Evolutionary conservation across 495 filamentous ascomycete genomes (phyloP).

Genomic region (Xylaria intraflava): DNA sequence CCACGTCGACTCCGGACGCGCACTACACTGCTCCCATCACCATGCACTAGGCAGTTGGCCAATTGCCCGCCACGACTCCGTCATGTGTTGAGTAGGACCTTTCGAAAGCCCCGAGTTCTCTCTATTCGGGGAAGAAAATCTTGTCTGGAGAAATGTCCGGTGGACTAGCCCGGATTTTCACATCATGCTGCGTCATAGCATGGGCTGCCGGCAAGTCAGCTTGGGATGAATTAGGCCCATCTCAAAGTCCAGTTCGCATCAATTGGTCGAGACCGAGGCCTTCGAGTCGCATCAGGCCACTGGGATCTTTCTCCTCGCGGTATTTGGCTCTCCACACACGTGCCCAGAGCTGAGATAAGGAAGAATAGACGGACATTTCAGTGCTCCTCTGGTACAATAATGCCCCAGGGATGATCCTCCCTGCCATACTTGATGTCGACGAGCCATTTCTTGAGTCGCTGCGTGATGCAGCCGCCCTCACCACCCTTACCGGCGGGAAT

Average conservation of each 20-base stretch:
- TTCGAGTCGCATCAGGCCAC: neutral
- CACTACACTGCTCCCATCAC: neutral
- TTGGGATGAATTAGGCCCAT: neutral
- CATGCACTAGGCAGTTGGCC: neutral
- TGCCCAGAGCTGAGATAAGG: neutral
- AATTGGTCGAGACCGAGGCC: neutral
- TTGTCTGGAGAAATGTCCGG: neutral
- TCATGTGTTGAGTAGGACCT: slow-evolving; percentile 2
- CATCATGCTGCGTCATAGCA: neutral
- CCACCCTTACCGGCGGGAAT: slow-evolving; percentile 55
- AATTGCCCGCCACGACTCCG: neutral
- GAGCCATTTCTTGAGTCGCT: slow-evolving; percentile 70
- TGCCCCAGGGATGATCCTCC: slow-evolving; percentile 71
- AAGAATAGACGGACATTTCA: slow-evolving; percentile 8
- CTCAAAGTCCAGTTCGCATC: neutral
- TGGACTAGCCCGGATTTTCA: neutral
- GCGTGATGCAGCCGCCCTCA: slow-evolving; percentile 57
- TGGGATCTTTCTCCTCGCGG: neutral
- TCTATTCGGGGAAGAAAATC: neutral
- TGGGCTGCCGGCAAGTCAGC: neutral
- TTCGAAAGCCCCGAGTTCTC: neutral
- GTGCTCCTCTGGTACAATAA: slow-evolving; percentile 58
- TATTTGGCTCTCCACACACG: neutral
- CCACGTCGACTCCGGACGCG: slow-evolving; percentile 9
- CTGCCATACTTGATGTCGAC: slow-evolving; percentile 81